Evolutionary conservation across 169 alveolate genomes (phyloP).

Genomic region (Babesia caballi): DNA sequence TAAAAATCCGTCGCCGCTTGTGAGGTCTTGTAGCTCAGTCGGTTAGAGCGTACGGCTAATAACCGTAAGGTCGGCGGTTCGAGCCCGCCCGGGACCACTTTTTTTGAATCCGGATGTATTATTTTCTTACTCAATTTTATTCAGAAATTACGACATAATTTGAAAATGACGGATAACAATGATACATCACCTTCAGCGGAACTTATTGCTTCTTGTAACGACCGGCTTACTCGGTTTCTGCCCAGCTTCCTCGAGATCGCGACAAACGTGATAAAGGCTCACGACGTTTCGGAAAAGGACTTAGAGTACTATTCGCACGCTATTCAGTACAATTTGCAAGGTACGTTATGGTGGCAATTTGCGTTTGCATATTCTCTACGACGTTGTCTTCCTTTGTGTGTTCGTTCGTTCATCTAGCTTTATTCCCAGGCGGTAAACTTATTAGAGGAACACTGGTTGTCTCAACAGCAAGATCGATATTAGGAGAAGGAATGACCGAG

Average conservation of each 20-base stretch:
- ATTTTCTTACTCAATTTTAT: no score
- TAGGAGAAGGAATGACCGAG: constrained; percentile 47
- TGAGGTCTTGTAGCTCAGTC: constrained; percentile 93
- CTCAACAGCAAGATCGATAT: constrained; percentile 23
- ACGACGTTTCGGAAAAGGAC: constrained; percentile 44
- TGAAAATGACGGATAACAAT: neutral
- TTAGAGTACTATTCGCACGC: constrained; percentile 58
- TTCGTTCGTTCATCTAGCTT: neutral
- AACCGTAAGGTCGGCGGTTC: constrained; percentile 98
- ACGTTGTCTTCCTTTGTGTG: neutral
- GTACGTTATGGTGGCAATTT: neutral
- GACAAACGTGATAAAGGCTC: constrained; percentile 29
- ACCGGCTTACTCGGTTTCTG: constrained; percentile 45
- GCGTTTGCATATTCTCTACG: no score
- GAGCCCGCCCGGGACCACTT: constrained; percentile 95
- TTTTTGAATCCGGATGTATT: neutral
- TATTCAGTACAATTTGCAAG: constrained; percentile 58
- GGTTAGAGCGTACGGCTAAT: constrained; percentile 97
- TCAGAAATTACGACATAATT: no score
- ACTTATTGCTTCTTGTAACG: constrained; percentile 27
- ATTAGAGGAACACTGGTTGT: constrained; percentile 54
- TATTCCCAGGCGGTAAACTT: constrained; percentile 53
- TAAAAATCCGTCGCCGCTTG: neutral
- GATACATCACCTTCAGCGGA: neutral
- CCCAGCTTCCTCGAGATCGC: constrained; percentile 61